Base-by-base conservation (phyloP, 2,329 filamentous ascomycete genomes). In the Fusarium robinianum region DNA sequence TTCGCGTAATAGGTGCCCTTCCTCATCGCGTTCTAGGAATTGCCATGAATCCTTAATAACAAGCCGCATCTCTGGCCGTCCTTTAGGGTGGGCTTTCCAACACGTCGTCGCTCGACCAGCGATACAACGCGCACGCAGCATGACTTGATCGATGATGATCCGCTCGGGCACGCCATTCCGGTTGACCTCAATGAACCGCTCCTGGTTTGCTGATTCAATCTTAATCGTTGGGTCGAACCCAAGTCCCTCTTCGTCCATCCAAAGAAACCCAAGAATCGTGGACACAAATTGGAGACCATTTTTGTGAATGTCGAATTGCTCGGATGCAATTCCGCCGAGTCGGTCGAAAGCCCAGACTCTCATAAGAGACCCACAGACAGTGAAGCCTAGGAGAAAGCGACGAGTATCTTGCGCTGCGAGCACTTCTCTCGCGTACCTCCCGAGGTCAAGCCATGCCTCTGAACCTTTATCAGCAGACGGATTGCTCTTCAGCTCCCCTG, bases 1-100 rank as follows among this genome's bases (percentile, higher is more conserved):
- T 43, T 72, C 58, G 8, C 37, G 33, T 6, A 76, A 47, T 24
- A 76, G 41, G 12, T 67, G 49, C 25, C 71, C 70, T 53, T 76
- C 70, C 35, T 75, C 67, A 3, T 67, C 61, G 8, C 66, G 66
- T 40, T 74, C 65, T 6, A 49, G 49, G 41, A 67, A 70, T 37
- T 76, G 67, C 70, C 66, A 75, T 4, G 65, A 73, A 48, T 73
- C 68, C 50, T 76, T 77, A 44, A 76, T 63, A 15, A 75, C 65
- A 51, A 76, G 60, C 4, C 57, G 60, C 17, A 38, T 60, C 16
- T 55, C 10, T 16, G 51, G 42, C 32, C 71, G 53, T 31, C 46
- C 61, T 32, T 73, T 57, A 22, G 41, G 61, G 64, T 74, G 55
- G 7, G 65, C 72, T 62, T 69, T 71, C 71, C 65, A 76, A 35